Evolutionary conservation across 208 protist genomes (phyloP).

Genomic region (Blastocrithidia nonstop): DNA sequence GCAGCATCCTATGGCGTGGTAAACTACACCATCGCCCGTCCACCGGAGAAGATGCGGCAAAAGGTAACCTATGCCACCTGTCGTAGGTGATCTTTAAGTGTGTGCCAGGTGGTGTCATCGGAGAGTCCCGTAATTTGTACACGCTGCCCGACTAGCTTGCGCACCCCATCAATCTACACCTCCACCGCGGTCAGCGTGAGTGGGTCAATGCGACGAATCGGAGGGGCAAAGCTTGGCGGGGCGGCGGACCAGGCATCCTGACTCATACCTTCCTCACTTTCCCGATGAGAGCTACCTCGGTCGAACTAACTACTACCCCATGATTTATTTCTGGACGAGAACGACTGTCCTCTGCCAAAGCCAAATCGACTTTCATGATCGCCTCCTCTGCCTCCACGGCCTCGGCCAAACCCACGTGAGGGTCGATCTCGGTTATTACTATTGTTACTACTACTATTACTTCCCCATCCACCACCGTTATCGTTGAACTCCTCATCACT

Average conservation of each 20-base stretch:
- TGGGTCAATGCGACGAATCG: conserved; percentile 73
- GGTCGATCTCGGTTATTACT: too few species aligned
- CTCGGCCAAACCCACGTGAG: background rate
- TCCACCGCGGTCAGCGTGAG: conserved; percentile 79
- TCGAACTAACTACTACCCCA: too few species aligned
- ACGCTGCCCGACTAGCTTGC: conserved; percentile 78
- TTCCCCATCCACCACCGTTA: conserved; percentile 1
- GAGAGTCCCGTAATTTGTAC: conserved; percentile 71
- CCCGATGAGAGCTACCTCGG: too few species aligned
- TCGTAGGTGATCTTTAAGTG: conserved; percentile 80
- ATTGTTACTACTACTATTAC: too few species aligned
- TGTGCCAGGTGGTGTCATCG: conserved; percentile 79
- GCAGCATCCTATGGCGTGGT: conserved; percentile 64
- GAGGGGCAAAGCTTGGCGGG: conserved; percentile 67
- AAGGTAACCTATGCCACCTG: conserved; percentile 71
- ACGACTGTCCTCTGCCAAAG: background rate
- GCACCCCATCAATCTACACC: conserved; percentile 76
- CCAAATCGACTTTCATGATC: background rate
- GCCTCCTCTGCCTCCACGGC: background rate
- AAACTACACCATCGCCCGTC: conserved; percentile 76
- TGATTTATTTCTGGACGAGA: too few species aligned
- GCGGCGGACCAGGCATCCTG: conserved; percentile 68
- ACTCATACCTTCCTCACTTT: conserved; percentile 35
- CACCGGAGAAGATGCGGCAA: conserved; percentile 53
- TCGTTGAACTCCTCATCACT: conserved; percentile 1